Evolutionary conservation across 2,329 filamentous ascomycete species (phyloP).

Genomic region (Mycosphaerella arachidis): DNA sequence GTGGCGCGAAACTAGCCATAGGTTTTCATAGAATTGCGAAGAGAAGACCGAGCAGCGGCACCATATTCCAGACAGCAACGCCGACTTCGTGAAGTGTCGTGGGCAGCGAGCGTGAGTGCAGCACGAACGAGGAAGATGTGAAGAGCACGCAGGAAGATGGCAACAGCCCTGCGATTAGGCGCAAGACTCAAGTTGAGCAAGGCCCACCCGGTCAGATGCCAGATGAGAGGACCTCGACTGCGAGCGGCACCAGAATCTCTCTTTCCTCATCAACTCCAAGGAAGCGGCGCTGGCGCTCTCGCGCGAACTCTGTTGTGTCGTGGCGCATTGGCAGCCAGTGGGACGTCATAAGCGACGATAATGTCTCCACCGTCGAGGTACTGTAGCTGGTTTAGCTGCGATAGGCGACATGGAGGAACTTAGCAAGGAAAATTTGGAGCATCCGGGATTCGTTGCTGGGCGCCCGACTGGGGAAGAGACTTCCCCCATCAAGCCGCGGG

Average conservation of each 20-base stretch:
- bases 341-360: conserved; percentile 3
- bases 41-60: not conserved
- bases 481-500: not conserved
- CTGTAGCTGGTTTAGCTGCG: not conserved
- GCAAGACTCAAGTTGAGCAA: not conserved
- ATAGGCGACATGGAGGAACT: not conserved
- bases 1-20: not conserved
- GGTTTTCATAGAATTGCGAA: not conserved
- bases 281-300: not conserved
- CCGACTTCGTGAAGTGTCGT: not conserved
- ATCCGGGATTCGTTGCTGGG: not conserved
- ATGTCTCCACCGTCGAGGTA: not conserved
- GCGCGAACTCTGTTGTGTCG: conserved; percentile 4
- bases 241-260: not conserved
- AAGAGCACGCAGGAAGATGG: not conserved
- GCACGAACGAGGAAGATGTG: not conserved
- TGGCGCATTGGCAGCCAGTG: not conserved
- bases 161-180: not conserved
- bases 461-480: not conserved
- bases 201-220: conserved; percentile 2
- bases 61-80: not conserved
- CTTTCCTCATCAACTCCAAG: not conserved
- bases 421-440: not conserved
- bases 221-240: conserved; percentile 7
- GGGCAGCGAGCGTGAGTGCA: not conserved